Percentiles rank a stretch among this genome's conserved stretches.
These are phyloP conservation scores for Bassia scoparia DNA, from an alignment of 148 eudicot species.

Conservation along the genomic window DNA sequence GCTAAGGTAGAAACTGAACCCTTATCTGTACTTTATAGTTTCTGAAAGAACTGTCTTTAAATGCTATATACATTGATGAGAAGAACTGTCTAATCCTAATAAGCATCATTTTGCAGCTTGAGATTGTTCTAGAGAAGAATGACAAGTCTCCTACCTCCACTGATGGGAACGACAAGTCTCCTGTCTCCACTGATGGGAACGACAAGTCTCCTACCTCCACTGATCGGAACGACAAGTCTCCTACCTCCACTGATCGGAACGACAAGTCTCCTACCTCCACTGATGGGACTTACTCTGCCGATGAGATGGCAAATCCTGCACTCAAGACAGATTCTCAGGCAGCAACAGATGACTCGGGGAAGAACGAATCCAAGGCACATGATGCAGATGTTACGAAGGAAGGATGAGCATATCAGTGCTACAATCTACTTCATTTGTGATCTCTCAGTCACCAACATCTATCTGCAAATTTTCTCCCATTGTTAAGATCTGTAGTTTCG, in stretches of 20 bases:
- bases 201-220: constrained; percentile 16
- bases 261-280: constrained; percentile 16
- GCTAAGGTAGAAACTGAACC: constrained; percentile 21
- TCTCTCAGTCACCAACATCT: not conserved
- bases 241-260: not conserved
- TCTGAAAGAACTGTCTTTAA: not conserved
- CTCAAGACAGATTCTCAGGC: constrained; percentile 10
- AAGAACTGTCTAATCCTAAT: too few species aligned
- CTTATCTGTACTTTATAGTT: not conserved
- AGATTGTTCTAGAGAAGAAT: constrained; percentile 30
- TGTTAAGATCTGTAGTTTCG: not conserved
- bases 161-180: constrained; percentile 11
- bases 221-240: constrained; percentile 23
- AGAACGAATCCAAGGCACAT: not conserved
- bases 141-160: constrained; percentile 13
- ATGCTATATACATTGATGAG: too few species aligned
- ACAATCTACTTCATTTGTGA: not conserved
- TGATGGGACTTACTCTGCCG: too few species aligned
- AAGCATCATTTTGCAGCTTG: constrained; percentile 14
- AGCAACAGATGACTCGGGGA: not conserved
- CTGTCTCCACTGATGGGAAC: not conserved
- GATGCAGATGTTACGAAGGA: constrained; percentile 1
- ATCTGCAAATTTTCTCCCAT: not conserved
- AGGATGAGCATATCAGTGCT: constrained; percentile 4
- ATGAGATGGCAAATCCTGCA: not conserved